phyloP scores from a whole-genome alignment of 495 filamentous ascomycete species.

The Hypoxylon trugodes region DNA sequence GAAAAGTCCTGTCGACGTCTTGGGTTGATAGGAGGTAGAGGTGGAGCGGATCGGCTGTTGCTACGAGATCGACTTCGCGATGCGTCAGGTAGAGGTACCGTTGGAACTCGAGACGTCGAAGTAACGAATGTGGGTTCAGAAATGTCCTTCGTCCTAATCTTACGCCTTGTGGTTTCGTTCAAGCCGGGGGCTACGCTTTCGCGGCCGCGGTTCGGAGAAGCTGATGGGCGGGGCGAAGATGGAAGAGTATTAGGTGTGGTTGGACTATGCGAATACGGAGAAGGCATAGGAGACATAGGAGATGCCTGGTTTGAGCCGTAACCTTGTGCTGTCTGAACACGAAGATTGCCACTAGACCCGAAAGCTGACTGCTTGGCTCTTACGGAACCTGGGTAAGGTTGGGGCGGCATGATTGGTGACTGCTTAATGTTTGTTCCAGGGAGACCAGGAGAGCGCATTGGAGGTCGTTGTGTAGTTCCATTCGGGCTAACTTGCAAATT shows the following conservation, averaged over 20 bases:
- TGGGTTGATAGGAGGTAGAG: conserved; percentile 76
- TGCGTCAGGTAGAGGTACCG: conserved; percentile 64
- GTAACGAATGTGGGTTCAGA: conserved; percentile 86
- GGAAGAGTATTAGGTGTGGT: conserved; percentile 56
- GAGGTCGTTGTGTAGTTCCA: conserved; percentile 38
- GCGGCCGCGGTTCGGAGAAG: conserved; percentile 37
- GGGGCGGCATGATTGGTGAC: conserved; percentile 58
- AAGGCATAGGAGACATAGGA: conserved; percentile 54
- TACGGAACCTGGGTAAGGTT: conserved; percentile 51
- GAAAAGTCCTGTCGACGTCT: conserved; percentile 67
- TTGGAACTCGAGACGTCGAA: conserved; percentile 75
- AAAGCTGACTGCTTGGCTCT: conserved; percentile 37
- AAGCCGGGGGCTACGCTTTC: conserved; percentile 31
- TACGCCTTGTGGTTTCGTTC: conserved; percentile 63
- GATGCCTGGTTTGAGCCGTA: conserved; percentile 53
- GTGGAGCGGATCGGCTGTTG: conserved; percentile 59
- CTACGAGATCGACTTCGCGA: conserved; percentile 36
- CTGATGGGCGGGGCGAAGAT: conserved; percentile 46
- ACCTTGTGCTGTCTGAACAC: conserved; percentile 42
- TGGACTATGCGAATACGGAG: conserved; percentile 65
- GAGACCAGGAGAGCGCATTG: conserved; percentile 55
- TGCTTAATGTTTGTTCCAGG: conserved; percentile 55
- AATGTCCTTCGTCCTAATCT: conserved; percentile 77
- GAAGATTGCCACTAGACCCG: conserved; percentile 44
- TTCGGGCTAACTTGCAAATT: conserved; percentile 42